These are phyloP conservation scores for Penicillium vulpinum DNA, from an alignment of 2,329 filamentous ascomycete species.

Conservation along the genomic window DNA sequence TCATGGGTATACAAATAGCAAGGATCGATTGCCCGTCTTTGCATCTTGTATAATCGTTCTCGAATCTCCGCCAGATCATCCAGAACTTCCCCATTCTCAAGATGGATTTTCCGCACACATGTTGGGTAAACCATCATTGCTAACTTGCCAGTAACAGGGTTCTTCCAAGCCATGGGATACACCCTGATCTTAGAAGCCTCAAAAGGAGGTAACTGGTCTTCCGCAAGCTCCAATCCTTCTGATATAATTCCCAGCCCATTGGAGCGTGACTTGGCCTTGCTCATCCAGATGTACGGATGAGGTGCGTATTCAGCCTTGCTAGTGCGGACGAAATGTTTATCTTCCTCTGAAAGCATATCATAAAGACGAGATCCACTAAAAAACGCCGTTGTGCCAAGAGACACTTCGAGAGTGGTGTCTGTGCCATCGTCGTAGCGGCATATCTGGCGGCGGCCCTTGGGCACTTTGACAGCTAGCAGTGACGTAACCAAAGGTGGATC, in stretches of 20 bases:
- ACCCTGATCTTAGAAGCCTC: slow-evolving; percentile 66
- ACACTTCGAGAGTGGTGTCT: slow-evolving; percentile 63
- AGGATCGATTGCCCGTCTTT: slow-evolving; percentile 69
- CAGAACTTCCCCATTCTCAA: slow-evolving; percentile 63
- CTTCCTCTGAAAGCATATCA: slow-evolving; percentile 61
- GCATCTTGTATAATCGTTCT: slow-evolving; percentile 66
- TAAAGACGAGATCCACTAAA: slow-evolving; percentile 70
- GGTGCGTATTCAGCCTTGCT: slow-evolving; percentile 72
- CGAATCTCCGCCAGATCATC: slow-evolving; percentile 66
- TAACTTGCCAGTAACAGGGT: slow-evolving; percentile 66
- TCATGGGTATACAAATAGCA: slow-evolving; percentile 68
- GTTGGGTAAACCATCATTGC: slow-evolving; percentile 72
- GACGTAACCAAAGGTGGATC: slow-evolving; percentile 70
- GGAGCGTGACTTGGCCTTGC: slow-evolving; percentile 61
- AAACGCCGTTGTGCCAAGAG: slow-evolving; percentile 73
- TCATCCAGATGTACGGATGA: slow-evolving; percentile 79
- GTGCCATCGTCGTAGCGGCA: slow-evolving; percentile 72
- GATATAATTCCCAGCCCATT: slow-evolving; percentile 69
- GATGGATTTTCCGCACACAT: slow-evolving; percentile 67
- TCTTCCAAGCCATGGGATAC: slow-evolving; percentile 74
- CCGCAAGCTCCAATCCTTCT: slow-evolving; percentile 61
- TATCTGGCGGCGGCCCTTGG: slow-evolving; percentile 63
- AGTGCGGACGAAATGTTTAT: slow-evolving; percentile 65
- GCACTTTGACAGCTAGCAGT: slow-evolving; percentile 69
- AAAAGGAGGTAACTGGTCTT: slow-evolving; percentile 61